Evolutionary conservation across 2,329 filamentous ascomycete genomes (phyloP).

Genomic region (Aspergillus glaucus): DNA sequence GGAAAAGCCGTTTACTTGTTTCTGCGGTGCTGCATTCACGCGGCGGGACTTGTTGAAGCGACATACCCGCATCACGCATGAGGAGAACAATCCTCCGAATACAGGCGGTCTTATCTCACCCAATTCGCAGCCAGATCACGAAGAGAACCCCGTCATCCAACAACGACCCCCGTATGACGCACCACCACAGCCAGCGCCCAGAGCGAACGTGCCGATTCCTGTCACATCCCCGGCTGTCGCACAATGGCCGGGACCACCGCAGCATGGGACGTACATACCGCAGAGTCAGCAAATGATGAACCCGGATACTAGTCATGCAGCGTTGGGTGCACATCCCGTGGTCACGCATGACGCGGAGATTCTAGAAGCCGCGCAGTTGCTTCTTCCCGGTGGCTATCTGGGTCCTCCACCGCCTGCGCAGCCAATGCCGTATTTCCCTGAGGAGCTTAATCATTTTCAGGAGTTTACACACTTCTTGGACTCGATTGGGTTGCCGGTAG

Average conservation of each 20-base stretch:
- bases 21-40: conserved; percentile 31
- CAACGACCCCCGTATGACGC: conserved; percentile 12
- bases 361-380: conserved; percentile 34
- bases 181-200: conserved; percentile 9
- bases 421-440: conserved; percentile 24
- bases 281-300: conserved; percentile 18
- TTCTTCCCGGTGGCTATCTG: conserved; percentile 25
- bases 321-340: conserved; percentile 14
- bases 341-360: conserved; percentile 28
- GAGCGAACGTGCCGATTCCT: conserved; percentile 17
- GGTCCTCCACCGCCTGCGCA: conserved; percentile 16
- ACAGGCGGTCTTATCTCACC: conserved; percentile 20
- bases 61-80: conserved; percentile 28
- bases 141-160: conserved; percentile 6
- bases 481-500: conserved; percentile 28
- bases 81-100: conserved; percentile 9
- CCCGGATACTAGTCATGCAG: conserved; percentile 7
- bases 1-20: conserved; percentile 31
- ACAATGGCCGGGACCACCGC: conserved; percentile 21
- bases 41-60: conserved; percentile 30
- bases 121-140: conserved; percentile 20
- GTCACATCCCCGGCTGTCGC: conserved; percentile 13
- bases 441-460: conserved; percentile 30
- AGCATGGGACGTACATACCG: conserved; percentile 20
- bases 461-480: conserved; percentile 32